Base-by-base conservation (phyloP, 176 grass and related monocot species). In the Zea mays region DNA sequence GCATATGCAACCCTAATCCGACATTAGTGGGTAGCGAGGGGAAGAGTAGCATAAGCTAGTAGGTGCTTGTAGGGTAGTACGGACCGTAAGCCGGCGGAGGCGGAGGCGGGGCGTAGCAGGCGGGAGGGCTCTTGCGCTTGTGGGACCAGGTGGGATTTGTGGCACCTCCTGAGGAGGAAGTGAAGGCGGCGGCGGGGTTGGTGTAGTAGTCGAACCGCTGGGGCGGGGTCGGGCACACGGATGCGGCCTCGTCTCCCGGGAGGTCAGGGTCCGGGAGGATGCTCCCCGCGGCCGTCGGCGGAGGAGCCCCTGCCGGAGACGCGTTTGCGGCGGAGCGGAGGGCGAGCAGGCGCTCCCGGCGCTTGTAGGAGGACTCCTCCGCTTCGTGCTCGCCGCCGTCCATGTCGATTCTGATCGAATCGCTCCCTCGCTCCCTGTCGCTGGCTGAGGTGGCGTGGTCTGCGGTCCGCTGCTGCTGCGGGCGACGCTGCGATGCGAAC, bases 171-270 rank as follows among this genome's bases (percentile, higher is more conserved):
- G 84, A 76, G 58, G 62, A 76, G 70, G 84, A 75, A 58, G 84
- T 60, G 77, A 86, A 90, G 71, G 84, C 86, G 3, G 86, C 86
- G 65, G 34, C 71, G 19, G 86, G 86, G 82, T 89, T 85, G 72
- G 87, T 88, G 86, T 88, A 88, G 82, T 72, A 88, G 58, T 71
- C 77, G 72, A 88, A 88, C 14, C 86, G 72, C 5, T 74, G 57
- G 8, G 57, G 40, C 7, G 56, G 39, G 10, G 39, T 64, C 13
- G 76, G 40, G 40, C n/a, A 48, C 13, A 15, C 48, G 64, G 46
- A 39, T 13, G 76, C 5, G 16, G 75, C 38, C 20, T 70, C 20
- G 76, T 79, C 63, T 12, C 71, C 35, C 11, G 51, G 27, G 41
- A 47, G 67, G 27, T 63, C 81, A 65, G 37, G 72, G 41, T 60